Conservation (phyloP, 768 basidiomycete genomes). For the Phallus indusiatus region DNA sequence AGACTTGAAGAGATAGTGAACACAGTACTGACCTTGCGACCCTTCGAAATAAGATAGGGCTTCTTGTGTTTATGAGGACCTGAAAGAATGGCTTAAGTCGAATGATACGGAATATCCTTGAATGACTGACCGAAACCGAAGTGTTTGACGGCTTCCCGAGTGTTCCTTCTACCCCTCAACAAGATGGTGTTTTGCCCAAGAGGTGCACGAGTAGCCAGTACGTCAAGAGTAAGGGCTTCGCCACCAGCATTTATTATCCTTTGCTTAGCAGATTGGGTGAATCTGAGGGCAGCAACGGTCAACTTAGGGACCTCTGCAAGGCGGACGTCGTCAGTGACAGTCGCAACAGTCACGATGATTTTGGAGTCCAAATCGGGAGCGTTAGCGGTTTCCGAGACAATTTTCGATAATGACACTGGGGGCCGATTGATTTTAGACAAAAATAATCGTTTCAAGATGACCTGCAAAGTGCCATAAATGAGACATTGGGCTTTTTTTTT, state of each 20-base stretch:
- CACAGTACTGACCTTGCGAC: conserved; percentile 66
- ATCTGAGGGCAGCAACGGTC: conserved; percentile 87
- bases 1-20: not conserved
- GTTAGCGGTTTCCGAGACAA: conserved; percentile 69
- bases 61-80: conserved; percentile 98
- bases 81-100: conserved; percentile 11
- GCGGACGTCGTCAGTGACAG: conserved; percentile 94
- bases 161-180: conserved; percentile 85
- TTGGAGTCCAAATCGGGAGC: conserved; percentile 64
- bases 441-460: conserved; percentile 93
- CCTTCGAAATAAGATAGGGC: conserved; percentile 91
- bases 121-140: conserved; percentile 75
- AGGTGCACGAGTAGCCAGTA: conserved; percentile 89
- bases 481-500: conserved; percentile 4
- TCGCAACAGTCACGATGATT: conserved; percentile 82
- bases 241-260: conserved; percentile 94
- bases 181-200: conserved; percentile 93
- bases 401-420: conserved; percentile 89
- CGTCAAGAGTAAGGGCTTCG: conserved; percentile 90
- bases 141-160: conserved; percentile 93
- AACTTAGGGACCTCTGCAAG: conserved; percentile 80
- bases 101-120: not conserved
- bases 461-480: conserved; percentile 35
- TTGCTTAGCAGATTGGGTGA: conserved; percentile 88
- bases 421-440: conserved; percentile 96